Evolutionary conservation across 108 stramenopile species (phyloP).

Genomic region (Fistulifera solaris): DNA sequence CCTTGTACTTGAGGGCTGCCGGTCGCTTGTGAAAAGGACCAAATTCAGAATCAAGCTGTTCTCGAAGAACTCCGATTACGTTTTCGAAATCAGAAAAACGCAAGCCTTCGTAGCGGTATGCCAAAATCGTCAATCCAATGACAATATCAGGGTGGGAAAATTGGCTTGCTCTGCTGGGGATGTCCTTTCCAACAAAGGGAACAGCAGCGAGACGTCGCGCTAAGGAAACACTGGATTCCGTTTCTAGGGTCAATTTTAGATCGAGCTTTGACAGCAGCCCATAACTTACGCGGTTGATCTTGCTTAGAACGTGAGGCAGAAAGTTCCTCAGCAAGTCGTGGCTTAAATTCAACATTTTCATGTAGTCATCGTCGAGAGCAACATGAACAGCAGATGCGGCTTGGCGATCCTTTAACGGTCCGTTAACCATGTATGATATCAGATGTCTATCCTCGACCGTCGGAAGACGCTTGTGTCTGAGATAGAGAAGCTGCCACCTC

Average conservation of each 20-base stretch:
- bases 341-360: slow-evolving; percentile 96
- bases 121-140: slow-evolving; percentile 93
- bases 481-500: slow-evolving; percentile 93
- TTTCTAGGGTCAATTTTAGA: slow-evolving; percentile 60
- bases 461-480: slow-evolving; percentile 81
- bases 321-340: slow-evolving; percentile 90
- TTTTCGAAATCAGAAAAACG: slow-evolving; percentile 85
- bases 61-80: slow-evolving; percentile 78
- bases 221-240: slow-evolving; percentile 80
- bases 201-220: slow-evolving; percentile 90
- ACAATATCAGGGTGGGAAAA: slow-evolving; percentile 99
- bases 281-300: slow-evolving; percentile 97
- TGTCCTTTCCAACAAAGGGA: slow-evolving; percentile 98
- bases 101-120: slow-evolving; percentile 96
- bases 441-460: slow-evolving; percentile 86
- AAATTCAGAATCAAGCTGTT: slow-evolving; percentile 89
- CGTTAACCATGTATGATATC: slow-evolving; percentile 88
- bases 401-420: slow-evolving; percentile 59
- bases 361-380: slow-evolving; percentile 92
- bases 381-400: slow-evolving; percentile 83
- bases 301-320: slow-evolving; percentile 86
- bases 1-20: slow-evolving; percentile 77
- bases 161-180: slow-evolving; percentile 93
- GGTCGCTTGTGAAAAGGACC: slow-evolving; percentile 95
- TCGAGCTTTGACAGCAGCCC: slow-evolving; percentile 78